Evolutionary conservation across 495 filamentous ascomycete species (phyloP).

Genomic region (Thozetella sp.): DNA sequence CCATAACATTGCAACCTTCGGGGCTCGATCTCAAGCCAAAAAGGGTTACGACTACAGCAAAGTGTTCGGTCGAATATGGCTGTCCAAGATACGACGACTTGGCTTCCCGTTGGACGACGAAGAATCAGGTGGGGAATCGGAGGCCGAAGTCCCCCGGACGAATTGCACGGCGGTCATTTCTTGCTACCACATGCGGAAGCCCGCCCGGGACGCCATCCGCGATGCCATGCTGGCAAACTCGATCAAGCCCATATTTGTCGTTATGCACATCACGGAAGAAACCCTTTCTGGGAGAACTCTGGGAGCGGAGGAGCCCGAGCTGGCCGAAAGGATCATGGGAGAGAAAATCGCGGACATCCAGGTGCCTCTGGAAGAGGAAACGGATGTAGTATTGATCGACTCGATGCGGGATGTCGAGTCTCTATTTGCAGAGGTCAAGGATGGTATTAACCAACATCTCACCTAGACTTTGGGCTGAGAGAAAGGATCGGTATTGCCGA

Average conservation of each 20-base stretch:
- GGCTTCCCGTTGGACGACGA: background rate
- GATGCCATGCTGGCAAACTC: too few relatives aligned
- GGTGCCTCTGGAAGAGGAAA: slow-evolving; percentile 3
- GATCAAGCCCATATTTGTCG: slow-evolving; percentile 6
- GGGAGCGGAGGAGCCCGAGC: slow-evolving; percentile 6
- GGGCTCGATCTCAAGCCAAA: slow-evolving; percentile 1
- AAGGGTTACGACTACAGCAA: background rate
- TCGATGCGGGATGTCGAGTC: slow-evolving; percentile 6
- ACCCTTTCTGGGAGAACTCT: slow-evolving; percentile 6
- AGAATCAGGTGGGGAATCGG: too few relatives aligned
- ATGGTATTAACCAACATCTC: too few relatives aligned
- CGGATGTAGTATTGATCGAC: slow-evolving; percentile 8
- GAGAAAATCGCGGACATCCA: slow-evolving; percentile 5
- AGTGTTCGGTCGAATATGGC: slow-evolving; percentile 10
- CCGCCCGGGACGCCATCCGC: slow-evolving; percentile 3
- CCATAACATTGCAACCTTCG: background rate
- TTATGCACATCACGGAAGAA: slow-evolving; percentile 8
- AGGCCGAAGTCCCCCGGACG: too few relatives aligned
- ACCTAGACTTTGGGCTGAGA: too few relatives aligned
- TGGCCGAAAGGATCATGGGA: slow-evolving; percentile 7
- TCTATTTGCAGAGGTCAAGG: slow-evolving; percentile 18
- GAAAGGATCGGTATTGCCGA: too few relatives aligned
- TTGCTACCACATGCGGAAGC: slow-evolving; percentile 4
- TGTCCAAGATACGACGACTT: slow-evolving; percentile 7
- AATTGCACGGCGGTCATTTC: background rate